A percentile compares a stretch with the other conserved stretches of the same genome.
Conservation (phyloP, 1,139 yeast genomes). For the Saccharomyces uvarum region DNA sequence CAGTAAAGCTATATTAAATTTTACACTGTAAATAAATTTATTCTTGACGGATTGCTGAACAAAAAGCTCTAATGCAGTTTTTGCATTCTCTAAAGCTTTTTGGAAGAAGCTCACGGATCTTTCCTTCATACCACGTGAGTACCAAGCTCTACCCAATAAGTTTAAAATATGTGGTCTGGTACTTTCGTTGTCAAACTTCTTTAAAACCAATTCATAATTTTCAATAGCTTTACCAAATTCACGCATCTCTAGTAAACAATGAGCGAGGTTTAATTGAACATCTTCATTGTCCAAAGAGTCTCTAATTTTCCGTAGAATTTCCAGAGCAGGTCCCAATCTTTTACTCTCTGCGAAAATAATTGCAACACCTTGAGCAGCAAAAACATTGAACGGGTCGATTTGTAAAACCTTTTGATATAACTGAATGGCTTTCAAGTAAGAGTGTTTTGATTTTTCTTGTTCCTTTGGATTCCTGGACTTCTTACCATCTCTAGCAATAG, state of each 20-base stretch:
- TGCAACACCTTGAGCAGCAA: constrained; percentile 97
- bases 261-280: constrained; percentile 79
- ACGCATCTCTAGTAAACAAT: constrained; percentile 73
- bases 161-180: constrained; percentile 51
- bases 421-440: constrained; percentile 82
- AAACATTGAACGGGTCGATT: constrained; percentile 77
- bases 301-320: constrained; percentile 78
- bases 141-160: constrained; percentile 86
- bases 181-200: constrained; percentile 54
- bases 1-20: constrained; percentile 76
- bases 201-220: constrained; percentile 72
- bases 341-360: constrained; percentile 86
- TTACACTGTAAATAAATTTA: constrained; percentile 41
- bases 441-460: constrained; percentile 63
- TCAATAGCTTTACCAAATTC: constrained; percentile 85
- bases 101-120: constrained; percentile 52
- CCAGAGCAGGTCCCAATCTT: constrained; percentile 68
- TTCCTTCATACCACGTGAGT: constrained; percentile 67
- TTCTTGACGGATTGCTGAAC: constrained; percentile 28
- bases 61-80: constrained; percentile 45
- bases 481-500: constrained; percentile 73
- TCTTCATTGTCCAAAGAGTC: constrained; percentile 83
- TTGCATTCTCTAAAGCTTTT: constrained; percentile 56
- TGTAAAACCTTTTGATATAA: constrained; percentile 81
- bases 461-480: constrained; percentile 36